Base-by-base conservation (phyloP, 1,284 basidiomycete species). In the Malassezia obtusa region DNA sequence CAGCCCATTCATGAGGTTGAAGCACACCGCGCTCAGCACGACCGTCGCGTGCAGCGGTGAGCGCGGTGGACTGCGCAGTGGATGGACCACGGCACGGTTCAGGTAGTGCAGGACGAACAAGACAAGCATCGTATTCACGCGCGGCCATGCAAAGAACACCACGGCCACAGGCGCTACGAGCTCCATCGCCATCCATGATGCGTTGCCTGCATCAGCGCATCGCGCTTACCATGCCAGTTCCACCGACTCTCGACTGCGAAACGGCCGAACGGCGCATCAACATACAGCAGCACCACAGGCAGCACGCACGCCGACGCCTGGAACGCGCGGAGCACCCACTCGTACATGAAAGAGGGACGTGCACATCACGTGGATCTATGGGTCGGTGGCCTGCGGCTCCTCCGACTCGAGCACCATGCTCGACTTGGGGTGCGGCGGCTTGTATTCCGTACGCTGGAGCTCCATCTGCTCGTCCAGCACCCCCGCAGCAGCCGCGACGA, bases 401-500 rank as follows among this genome's bases (percentile, higher is more conserved):
- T 45, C 35, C 2, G 49, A 56, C 47, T 66, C 67, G 8, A 60
- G 56, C 37, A 73, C 59, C 71, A 73, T 72, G 49, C 60, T 55
- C 36, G 59, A 63, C 58, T 62, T 57, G 8, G 79, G 79, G 57
- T 80, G 80, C 38, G 80, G 80, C 24, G 78, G 77, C 24, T 67
- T 67, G 70, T 78, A 81, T 21, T 35, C 25, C 49, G 69, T 71
- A 57, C 77, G 75, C 76, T 92, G 91, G 32, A 76, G 68, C 46
- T 79, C 80, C 26, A 91, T 70, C 74, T 95, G 87, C 71, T 89
- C 85, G 28, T 81, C 77, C 12, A 98, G 79, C 51, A 60, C 31
- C 0, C 84, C 83, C 35, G 83, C 84, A 0, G 92, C 79, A 0
- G 94, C 90, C 2, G 92, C 84, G 37, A 99, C 82, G 71, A 99